Evolutionary conservation across 192 early-diverging fungal genomes (phyloP), one percentile per base, ranked within the genome.

Genomic region (Dissophora globulifera): DNA sequence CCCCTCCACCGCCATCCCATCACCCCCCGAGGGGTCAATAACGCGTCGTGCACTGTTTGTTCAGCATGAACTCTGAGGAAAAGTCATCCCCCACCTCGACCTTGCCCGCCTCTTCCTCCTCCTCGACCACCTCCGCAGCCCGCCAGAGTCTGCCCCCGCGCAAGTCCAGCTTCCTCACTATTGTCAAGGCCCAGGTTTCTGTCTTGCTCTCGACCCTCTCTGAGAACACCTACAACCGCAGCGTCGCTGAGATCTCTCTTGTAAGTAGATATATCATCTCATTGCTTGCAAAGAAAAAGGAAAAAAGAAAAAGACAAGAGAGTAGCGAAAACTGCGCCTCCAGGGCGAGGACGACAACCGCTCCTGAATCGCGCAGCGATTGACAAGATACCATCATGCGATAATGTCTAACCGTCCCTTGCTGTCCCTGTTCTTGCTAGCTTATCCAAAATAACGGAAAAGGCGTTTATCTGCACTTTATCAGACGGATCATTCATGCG

Each of bases 11-110:
- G 6, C 35, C 35, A 38, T 38, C 35, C 17, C 43, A 45, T 45
- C 43, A 45, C n/a, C 43, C 10, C 17, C 16, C 12, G 12, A 4
- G 45, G 62, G 65, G 57, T n/a, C n/a, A n/a, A n/a, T n/a, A n/a
- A 60, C 64, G 70, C 64, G 48, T 65, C 67, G 78, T 81, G 80
- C 70, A 63, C 80, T 69, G n/a, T 70, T 65, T 50, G 52, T 76
- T 60, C 78, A 84, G 78, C 69, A 86, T 86, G 81, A 87, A 74
- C 70, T 82, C 80, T 82, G 83, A 85, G 81, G 83, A 87, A 71
- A 78, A 78, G 68, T 23, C 63, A 52, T 56, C 74, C n/a, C n/a
- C n/a, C 52, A 79, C 56, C 38, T 64, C 58, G 45, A 75, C 62
- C 69, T 79, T 76, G 58, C 64, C 78, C 62, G 76, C 81, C 70